Evolutionary conservation across 768 basidiomycete species (phyloP).

Genomic region (Clitopilus hobsonii): DNA sequence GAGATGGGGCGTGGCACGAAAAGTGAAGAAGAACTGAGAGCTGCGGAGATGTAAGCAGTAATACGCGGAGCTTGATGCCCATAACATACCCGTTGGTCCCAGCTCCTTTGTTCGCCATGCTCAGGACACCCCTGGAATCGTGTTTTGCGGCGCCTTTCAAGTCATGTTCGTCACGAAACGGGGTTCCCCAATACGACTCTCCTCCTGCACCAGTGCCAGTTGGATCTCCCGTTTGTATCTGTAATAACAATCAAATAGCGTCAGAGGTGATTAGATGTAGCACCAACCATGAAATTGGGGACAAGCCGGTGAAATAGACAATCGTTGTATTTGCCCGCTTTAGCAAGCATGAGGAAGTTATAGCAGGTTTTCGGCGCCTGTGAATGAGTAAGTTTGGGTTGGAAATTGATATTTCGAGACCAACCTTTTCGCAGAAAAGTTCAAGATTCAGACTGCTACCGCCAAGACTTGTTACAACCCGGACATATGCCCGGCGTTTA

Average conservation of each 20-base stretch:
- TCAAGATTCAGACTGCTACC: slow-evolving; percentile 79
- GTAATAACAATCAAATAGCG: background rate
- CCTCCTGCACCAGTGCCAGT: slow-evolving; percentile 95
- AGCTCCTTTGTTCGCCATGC: slow-evolving; percentile 95
- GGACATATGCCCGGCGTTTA: slow-evolving; percentile 89
- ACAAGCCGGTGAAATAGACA: slow-evolving; percentile 90
- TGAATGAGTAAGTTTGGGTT: background rate
- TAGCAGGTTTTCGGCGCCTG: slow-evolving; percentile 98
- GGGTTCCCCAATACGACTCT: slow-evolving; percentile 89
- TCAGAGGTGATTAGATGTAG: background rate
- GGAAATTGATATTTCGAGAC: background rate
- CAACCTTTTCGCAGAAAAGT: slow-evolving; percentile 88
- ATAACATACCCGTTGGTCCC: slow-evolving; percentile 81
- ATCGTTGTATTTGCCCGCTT: slow-evolving; percentile 85
- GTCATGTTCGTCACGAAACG: slow-evolving; percentile 93
- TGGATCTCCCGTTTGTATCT: slow-evolving; percentile 99
- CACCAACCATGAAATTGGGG: slow-evolving; percentile 87
- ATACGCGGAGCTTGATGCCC: background rate
- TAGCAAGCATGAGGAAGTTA: slow-evolving; percentile 94
- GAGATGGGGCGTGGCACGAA: slow-evolving; percentile 76
- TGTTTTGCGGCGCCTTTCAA: slow-evolving; percentile 85
- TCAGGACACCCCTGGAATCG: slow-evolving; percentile 76
- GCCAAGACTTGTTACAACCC: slow-evolving; percentile 93
- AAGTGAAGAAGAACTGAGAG: slow-evolving; percentile 93
- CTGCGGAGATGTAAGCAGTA: slow-evolving; percentile 28